Evolutionary conservation across 352 stramenopile species (phyloP).

Genomic region (Thraustotheca clavata): DNA sequence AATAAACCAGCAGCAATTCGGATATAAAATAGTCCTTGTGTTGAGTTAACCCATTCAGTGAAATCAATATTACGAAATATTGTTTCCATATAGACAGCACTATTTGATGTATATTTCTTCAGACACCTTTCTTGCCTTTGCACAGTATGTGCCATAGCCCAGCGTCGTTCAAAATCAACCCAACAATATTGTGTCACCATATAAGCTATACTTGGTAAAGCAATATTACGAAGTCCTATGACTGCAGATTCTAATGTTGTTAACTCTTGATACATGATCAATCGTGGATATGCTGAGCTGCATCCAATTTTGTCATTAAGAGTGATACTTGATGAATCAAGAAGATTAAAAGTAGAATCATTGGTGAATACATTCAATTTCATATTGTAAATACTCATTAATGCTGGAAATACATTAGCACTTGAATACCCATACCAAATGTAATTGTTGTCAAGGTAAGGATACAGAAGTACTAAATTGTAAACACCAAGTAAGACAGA

Average conservation of each 20-base stretch:
- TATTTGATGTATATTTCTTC: not conserved
- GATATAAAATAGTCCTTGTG: not conserved
- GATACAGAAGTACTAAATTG: too few relatives aligned
- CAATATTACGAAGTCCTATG: not conserved
- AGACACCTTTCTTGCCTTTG: not conserved
- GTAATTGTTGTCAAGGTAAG: too few relatives aligned
- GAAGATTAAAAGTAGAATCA: too few relatives aligned
- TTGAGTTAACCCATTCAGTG: not conserved
- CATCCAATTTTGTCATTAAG: too few relatives aligned
- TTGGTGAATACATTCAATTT: too few relatives aligned
- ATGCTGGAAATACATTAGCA: too few relatives aligned
- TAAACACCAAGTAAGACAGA: too few relatives aligned
- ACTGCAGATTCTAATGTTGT: not conserved
- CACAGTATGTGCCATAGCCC: not conserved
- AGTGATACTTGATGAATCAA: too few relatives aligned
- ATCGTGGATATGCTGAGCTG: not conserved
- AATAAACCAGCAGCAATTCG: not conserved
- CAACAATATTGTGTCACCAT: not conserved
- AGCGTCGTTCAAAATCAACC: not conserved
- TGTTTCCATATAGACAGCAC: not conserved
- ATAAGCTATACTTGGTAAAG: not conserved
- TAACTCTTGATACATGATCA: not conserved
- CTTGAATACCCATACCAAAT: too few relatives aligned
- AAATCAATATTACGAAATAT: not conserved
- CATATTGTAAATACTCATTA: too few relatives aligned